Evolutionary conservation across 768 basidiomycete genomes (phyloP).

Genomic region (Boletellus ananas): DNA sequence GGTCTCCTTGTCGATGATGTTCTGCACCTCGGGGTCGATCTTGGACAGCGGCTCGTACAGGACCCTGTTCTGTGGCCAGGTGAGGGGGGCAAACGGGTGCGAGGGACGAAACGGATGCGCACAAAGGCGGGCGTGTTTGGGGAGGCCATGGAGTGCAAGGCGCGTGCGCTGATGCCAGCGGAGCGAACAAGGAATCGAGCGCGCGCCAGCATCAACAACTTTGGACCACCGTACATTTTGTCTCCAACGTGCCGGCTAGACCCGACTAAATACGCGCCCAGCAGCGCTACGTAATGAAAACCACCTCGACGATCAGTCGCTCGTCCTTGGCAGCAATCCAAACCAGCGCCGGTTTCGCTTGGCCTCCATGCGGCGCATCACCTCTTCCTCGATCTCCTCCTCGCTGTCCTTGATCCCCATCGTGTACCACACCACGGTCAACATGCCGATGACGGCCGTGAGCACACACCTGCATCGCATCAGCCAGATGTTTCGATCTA

Average conservation of each 20-base stretch:
- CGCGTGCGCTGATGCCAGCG: slow-evolving; percentile 4
- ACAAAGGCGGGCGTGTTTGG: slow-evolving; percentile 59
- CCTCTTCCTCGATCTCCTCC: slow-evolving; percentile 77
- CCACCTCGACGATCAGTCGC: not conserved
- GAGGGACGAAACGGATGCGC: slow-evolving; percentile 23
- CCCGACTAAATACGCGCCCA: slow-evolving; percentile 10
- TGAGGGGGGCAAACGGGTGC: not conserved
- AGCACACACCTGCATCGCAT: slow-evolving; percentile 61
- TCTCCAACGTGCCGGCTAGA: slow-evolving; percentile 16
- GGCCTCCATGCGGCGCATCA: slow-evolving; percentile 47
- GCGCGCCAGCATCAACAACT: slow-evolving; percentile 30
- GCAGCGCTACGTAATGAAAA: not conserved
- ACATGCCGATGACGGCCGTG: slow-evolving; percentile 80
- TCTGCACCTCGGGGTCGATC: slow-evolving; percentile 91
- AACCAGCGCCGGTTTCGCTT: slow-evolving; percentile 54
- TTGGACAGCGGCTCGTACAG: slow-evolving; percentile 87
- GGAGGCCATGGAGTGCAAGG: slow-evolving; percentile 48
- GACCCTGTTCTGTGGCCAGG: slow-evolving; percentile 69
- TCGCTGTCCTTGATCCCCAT: slow-evolving; percentile 71
- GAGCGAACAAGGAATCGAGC: slow-evolving; percentile 28
- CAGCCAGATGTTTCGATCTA: not conserved
- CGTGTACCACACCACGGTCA: slow-evolving; percentile 81
- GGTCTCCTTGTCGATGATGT: slow-evolving; percentile 98
- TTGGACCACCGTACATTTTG: slow-evolving; percentile 16
- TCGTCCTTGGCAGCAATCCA: slow-evolving; percentile 25